Evolutionary conservation across 495 filamentous ascomycete species (phyloP).

Genomic region (Penicillium waksmanii): DNA sequence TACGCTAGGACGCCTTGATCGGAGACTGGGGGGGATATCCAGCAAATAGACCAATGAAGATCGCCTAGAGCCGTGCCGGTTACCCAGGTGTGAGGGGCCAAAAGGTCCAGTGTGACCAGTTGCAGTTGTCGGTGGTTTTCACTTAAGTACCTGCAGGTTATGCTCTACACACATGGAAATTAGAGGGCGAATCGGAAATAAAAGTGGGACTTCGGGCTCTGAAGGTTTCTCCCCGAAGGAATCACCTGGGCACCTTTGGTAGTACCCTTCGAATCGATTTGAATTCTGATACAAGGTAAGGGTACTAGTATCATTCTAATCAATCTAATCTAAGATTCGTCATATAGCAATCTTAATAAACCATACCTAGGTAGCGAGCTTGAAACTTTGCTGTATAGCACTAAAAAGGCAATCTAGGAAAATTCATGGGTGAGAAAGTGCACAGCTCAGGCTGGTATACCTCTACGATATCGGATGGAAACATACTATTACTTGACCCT

Average conservation of each 20-base stretch:
- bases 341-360: no score
- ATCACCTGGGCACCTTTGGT: background rate
- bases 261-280: no score
- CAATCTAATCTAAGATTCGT: no score
- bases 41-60: slow-evolving; percentile 17
- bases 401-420: no score
- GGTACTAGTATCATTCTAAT: no score
- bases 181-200: background rate
- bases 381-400: no score
- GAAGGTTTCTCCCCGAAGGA: background rate
- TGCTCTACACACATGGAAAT: background rate
- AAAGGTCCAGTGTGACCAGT: slow-evolving; percentile 12
- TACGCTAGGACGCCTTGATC: slow-evolving; percentile 11
- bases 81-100: slow-evolving; percentile 21
- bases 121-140: background rate
- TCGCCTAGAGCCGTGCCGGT: slow-evolving; percentile 21
- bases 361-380: no score
- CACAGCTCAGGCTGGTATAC: no score
- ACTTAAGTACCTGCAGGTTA: background rate
- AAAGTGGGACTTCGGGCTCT: background rate
- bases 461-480: no score
- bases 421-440: no score
- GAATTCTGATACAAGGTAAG: no score
- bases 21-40: slow-evolving; percentile 5
- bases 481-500: no score